Conservation (phyloP, 2,329 filamentous ascomycete genomes). For the Colletotrichum sp. region DNA sequence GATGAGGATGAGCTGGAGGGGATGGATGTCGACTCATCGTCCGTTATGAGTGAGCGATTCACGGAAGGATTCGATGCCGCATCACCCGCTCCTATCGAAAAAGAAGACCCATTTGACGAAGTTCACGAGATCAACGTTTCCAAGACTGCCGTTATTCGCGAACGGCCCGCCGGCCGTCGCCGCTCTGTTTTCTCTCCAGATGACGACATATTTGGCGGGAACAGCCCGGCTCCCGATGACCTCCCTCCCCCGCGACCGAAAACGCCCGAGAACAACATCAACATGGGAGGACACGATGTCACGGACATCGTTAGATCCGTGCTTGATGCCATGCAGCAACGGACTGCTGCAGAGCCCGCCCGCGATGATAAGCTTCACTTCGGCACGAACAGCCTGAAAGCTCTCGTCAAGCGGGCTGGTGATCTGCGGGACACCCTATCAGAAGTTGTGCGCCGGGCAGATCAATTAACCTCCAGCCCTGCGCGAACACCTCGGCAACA, state of each 20-base stretch:
- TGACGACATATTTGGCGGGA: slow-evolving; percentile 68
- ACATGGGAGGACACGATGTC: slow-evolving; percentile 39
- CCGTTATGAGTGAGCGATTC: slow-evolving; percentile 48
- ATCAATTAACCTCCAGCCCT: slow-evolving; percentile 63
- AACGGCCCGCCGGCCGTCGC: slow-evolving; percentile 56
- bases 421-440: slow-evolving; percentile 64
- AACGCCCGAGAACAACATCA: slow-evolving; percentile 41
- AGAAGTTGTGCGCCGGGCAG: slow-evolving; percentile 63
- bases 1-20: slow-evolving; percentile 62
- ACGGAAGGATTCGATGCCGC: slow-evolving; percentile 53
- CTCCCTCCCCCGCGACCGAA: slow-evolving; percentile 42
- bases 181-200: slow-evolving; percentile 70
- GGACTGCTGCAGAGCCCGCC: slow-evolving; percentile 46
- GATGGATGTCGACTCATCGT: slow-evolving; percentile 39
- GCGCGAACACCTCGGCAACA: slow-evolving; percentile 53
- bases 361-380: slow-evolving; percentile 66
- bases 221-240: slow-evolving; percentile 49
- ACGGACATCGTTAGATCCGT: slow-evolving; percentile 63
- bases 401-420: slow-evolving; percentile 67
- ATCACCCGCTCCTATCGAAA: slow-evolving; percentile 38
- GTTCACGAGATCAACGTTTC: slow-evolving; percentile 46
- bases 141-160: slow-evolving; percentile 58
- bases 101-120: slow-evolving; percentile 47
- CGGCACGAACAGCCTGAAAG: slow-evolving; percentile 71
- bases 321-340: slow-evolving; percentile 68